Percentiles rank a stretch among this genome's conserved stretches.
These are phyloP conservation scores for Fragaria nilgerrensis DNA, from an alignment of 306 rosid species.

Conservation along the genomic window DNA sequence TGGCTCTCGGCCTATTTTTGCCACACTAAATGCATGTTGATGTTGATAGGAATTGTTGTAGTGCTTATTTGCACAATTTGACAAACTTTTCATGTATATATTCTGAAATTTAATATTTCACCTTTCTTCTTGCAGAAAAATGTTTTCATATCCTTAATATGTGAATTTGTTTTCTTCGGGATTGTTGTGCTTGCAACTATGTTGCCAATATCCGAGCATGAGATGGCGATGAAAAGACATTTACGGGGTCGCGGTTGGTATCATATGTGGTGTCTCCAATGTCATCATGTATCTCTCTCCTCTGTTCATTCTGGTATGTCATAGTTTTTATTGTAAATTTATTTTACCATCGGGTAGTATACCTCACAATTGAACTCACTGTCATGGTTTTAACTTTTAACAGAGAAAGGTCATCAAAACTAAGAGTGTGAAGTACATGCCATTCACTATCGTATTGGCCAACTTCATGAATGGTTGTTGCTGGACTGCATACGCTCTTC, in stretches of 20 bases:
- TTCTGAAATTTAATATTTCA: too few species aligned
- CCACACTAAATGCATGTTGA: too few species aligned
- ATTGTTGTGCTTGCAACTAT: constrained; percentile 35
- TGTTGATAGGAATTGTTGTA: too few species aligned
- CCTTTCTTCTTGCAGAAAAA: too few species aligned
- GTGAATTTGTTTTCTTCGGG: constrained; percentile 38
- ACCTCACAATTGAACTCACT: not conserved
- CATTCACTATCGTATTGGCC: constrained; percentile 68
- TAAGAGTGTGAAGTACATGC: constrained; percentile 74
- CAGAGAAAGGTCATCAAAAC: constrained; percentile 59
- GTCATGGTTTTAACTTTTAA: not conserved
- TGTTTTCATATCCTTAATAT: too few species aligned
- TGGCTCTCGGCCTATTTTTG: too few species aligned
- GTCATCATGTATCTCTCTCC: constrained; percentile 65
- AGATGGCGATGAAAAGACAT: not conserved
- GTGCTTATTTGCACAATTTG: too few species aligned
- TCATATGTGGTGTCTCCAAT: constrained; percentile 60
- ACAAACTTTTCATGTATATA: too few species aligned
- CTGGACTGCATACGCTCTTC: constrained; percentile 77
- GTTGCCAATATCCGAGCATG: constrained; percentile 36
- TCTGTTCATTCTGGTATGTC: constrained; percentile 60
- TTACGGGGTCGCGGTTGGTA: constrained; percentile 57
- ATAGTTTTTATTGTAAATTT: not conserved
- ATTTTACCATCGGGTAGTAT: not conserved
- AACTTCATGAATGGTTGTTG: constrained; percentile 56